A percentile compares a stretch with the other conserved stretches of the same genome.
Evolutionary conservation across 768 basidiomycete species (phyloP).

Genomic region (Termitomyces bulborhizus): DNA sequence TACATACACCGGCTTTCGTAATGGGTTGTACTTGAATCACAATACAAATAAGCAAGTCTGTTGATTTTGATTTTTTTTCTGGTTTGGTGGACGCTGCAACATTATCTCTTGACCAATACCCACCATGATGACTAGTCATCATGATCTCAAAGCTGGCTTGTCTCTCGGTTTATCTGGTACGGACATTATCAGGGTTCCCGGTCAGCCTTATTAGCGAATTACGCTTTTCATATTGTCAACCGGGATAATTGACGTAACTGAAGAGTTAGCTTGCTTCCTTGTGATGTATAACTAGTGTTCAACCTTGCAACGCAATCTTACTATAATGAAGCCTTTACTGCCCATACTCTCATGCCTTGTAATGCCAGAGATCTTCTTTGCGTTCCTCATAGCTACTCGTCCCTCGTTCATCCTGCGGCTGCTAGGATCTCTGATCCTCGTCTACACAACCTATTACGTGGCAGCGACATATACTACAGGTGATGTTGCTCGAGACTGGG

Average conservation of each 20-base stretch:
- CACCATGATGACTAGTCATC: no score
- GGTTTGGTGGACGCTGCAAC: no score
- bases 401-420: conserved; percentile 1
- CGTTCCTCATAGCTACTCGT: conserved; percentile 2
- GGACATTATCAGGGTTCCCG: no score
- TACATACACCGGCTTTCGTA: not conserved
- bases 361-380: conserved; percentile 3
- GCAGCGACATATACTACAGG: conserved; percentile 4
- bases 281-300: not conserved
- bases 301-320: not conserved
- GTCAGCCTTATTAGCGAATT: not conserved
- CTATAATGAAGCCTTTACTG: conserved; percentile 1
- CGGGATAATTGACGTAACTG: not conserved
- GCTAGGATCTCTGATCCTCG: not conserved
- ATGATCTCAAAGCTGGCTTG: no score
- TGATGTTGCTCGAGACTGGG: not conserved
- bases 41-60: no score
- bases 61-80: no score
- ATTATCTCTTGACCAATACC: no score
- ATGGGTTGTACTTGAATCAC: not conserved
- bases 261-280: not conserved
- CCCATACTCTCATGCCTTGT: conserved; percentile 1
- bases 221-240: not conserved
- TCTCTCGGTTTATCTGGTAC: no score
- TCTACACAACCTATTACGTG: conserved; percentile 2